A percentile compares a stretch with the other conserved stretches of the same genome.
phyloP scores from a whole-genome alignment of 2,329 filamentous ascomycete genomes.

The Epichloe brachyelytri region DNA sequence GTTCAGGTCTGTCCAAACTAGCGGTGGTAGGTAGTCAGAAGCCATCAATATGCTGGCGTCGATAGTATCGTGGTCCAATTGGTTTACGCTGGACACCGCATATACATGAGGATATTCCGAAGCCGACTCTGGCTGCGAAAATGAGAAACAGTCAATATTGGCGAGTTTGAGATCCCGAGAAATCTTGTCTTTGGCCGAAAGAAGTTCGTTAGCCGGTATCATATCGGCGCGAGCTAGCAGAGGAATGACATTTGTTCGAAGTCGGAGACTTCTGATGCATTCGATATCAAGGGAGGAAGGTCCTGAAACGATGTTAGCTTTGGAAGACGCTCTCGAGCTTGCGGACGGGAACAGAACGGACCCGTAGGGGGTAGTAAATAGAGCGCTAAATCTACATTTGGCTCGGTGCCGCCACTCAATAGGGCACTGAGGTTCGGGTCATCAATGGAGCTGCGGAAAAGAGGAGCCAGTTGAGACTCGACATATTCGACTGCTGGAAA shows the following conservation, averaged over 20 bases:
- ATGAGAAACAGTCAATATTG: slow-evolving; percentile 53
- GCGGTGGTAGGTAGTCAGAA: slow-evolving; percentile 73
- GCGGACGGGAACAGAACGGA: slow-evolving; percentile 25
- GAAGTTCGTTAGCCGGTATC: slow-evolving; percentile 43
- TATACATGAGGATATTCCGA: slow-evolving; percentile 40
- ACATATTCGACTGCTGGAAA: slow-evolving; percentile 50
- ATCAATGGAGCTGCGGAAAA: slow-evolving; percentile 39
- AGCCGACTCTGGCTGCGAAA: slow-evolving; percentile 28
- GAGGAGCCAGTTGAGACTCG: slow-evolving; percentile 30
- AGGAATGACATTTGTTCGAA: slow-evolving; percentile 73
- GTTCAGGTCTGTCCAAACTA: slow-evolving; percentile 61
- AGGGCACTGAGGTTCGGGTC: slow-evolving; percentile 66
- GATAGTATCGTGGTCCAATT: slow-evolving; percentile 67
- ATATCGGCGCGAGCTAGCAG: slow-evolving; percentile 67
- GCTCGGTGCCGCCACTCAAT: slow-evolving; percentile 68
- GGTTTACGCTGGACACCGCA: slow-evolving; percentile 62
- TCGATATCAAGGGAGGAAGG: slow-evolving; percentile 43
- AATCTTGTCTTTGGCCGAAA: slow-evolving; percentile 46
- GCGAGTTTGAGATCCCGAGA: slow-evolving; percentile 40
- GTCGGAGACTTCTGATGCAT: slow-evolving; percentile 55
- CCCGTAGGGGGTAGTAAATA: slow-evolving; percentile 62
- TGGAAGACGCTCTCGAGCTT: not conserved
- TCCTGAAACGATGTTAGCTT: slow-evolving; percentile 16
- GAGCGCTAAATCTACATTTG: slow-evolving; percentile 72
- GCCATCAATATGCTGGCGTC: slow-evolving; percentile 91